Evolutionary conservation across 2,329 filamentous ascomycete species (phyloP).

Genomic region (Leptodontidium sp.): DNA sequence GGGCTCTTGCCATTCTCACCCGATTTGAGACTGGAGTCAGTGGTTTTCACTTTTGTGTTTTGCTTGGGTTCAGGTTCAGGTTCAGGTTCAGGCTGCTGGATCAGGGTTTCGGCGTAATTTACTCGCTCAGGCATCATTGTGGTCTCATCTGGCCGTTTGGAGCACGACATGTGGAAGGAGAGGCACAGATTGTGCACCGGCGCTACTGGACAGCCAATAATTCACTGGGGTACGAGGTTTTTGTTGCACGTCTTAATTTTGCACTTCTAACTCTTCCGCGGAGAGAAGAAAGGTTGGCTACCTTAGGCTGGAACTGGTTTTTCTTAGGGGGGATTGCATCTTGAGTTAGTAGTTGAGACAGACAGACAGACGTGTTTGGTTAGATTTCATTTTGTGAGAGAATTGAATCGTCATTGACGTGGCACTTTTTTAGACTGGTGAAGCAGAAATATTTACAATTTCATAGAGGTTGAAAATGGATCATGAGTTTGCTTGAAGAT

Average conservation of each 20-base stretch:
- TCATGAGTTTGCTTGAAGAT: not conserved
- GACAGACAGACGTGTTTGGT: not conserved
- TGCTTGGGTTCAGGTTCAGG: not conserved
- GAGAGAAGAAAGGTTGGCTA: not conserved
- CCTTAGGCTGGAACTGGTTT: not conserved
- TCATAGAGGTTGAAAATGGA: not conserved
- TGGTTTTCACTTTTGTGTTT: too few species aligned
- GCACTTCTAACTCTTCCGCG: slow-evolving; percentile 19
- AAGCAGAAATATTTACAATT: not conserved
- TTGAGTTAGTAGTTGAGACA: not conserved
- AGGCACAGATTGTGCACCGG: slow-evolving; percentile 7
- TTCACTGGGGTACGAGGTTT: not conserved
- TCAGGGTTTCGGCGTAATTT: not conserved
- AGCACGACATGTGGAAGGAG: not conserved
- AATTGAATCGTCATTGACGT: not conserved
- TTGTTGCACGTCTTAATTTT: slow-evolving; percentile 24
- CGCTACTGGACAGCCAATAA: slow-evolving; percentile 7
- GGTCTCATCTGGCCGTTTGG: not conserved
- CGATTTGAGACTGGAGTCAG: too few species aligned
- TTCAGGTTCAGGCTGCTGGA: not conserved
- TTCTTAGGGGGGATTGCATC: not conserved
- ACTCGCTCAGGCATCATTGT: not conserved
- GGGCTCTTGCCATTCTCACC: too few species aligned
- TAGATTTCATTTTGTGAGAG: not conserved
- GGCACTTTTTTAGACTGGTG: not conserved